Evolutionary conservation across 768 basidiomycete species (phyloP), one percentile per base, ranked within the genome.

Genomic region (Tricholomella constricta): DNA sequence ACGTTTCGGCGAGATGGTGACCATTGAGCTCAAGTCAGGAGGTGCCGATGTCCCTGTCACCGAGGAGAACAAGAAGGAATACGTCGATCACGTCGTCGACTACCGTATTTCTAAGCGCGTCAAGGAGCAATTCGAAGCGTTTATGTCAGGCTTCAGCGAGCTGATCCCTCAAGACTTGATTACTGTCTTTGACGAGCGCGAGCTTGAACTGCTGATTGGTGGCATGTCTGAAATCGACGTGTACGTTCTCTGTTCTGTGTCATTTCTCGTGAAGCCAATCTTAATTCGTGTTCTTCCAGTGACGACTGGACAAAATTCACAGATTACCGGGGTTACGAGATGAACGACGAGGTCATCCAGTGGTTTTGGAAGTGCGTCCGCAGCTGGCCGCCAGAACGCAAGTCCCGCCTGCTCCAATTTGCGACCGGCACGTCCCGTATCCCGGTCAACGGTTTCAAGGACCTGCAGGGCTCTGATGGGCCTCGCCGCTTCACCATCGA

Each of bases 361-460:
- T 99, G 97, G 97, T 99, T 99, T 88, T 99, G 97, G 97, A 94
- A 98, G 75, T 94, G 93, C 63, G 92, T 99, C 40, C 89, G 92
- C 60, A 85, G 88, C 62, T 99, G 97, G 97, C 96, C 97, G 10
- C 87, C 96, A 1, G 97, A 99, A 77, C 88, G 95, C 72, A 99
- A 99, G 77, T 94, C 92, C 12, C 91, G 96, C 27, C 72, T 98
- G 46, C 76, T 98, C 48, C 96, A 98, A 71, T 99, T 99, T 67
- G 94, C 95, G 6, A 98, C 95, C 19, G 95, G 95, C 19, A 98
- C 95, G 10, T 95, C 93, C 11, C 89, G 96, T 58, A 95, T 97
- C 58, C 96, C 96, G 12, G 96, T 97, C 72, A 97, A 96, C 64
- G 97, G 97, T 0, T 98, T 98, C 82, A 98, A 97, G 71, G 97